phyloP scores from a whole-genome alignment of 2,329 filamentous ascomycete genomes.

The Fusarium solani-melongenae region DNA sequence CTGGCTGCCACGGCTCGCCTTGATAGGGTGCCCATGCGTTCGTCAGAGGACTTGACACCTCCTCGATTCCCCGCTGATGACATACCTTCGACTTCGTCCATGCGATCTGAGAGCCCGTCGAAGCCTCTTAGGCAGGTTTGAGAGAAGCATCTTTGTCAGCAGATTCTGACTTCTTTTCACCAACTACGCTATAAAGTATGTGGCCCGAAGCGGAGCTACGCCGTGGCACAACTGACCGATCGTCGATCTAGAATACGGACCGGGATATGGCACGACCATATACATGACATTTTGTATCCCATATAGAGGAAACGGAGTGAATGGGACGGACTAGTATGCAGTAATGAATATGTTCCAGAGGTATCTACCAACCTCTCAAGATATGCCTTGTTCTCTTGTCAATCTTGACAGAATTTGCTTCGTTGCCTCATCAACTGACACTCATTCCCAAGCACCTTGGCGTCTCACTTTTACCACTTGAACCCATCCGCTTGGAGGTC shows the following conservation, averaged over 20 bases:
- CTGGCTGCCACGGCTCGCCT: constrained; percentile 91
- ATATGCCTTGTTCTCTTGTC: background rate
- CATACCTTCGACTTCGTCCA: background rate
- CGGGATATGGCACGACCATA: background rate
- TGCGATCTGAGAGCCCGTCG: background rate
- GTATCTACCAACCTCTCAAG: background rate
- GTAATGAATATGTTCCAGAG: background rate
- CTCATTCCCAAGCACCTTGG: background rate
- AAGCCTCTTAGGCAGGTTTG: background rate
- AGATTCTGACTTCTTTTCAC: background rate
- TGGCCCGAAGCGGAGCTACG: background rate
- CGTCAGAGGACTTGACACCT: background rate
- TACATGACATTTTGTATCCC: background rate
- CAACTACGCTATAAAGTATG: background rate
- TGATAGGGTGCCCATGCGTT: constrained; percentile 56
- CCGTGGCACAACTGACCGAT: background rate
- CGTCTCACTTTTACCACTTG: constrained; percentile 12
- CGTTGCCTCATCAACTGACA: background rate
- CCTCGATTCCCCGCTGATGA: background rate
- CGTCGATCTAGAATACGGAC: background rate
- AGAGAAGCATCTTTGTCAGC: background rate
- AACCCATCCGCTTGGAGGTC: background rate
- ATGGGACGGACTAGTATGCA: background rate
- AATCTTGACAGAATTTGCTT: background rate
- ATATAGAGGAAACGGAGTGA: background rate